phyloP scores from a whole-genome alignment of 1,139 yeast species.

The Protomyces gravidus region DNA sequence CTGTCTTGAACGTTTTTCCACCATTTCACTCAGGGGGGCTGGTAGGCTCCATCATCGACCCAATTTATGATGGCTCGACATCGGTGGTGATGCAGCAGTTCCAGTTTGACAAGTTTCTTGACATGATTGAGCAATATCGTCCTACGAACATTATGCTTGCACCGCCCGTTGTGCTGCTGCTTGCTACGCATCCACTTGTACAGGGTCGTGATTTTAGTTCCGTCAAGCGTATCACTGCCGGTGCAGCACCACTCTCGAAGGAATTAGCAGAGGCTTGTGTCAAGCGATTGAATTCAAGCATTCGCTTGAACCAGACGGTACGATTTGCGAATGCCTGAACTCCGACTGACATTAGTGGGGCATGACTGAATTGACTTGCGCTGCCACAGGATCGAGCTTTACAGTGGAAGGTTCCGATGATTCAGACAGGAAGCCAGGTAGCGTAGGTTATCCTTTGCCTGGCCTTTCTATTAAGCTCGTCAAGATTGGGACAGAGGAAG shows the following conservation, averaged over 20 bases:
- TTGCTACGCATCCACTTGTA: slow-evolving; percentile 42
- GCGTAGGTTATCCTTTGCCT: slow-evolving; percentile 50
- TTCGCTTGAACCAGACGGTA: slow-evolving; percentile 1
- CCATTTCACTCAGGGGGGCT: slow-evolving; percentile 44
- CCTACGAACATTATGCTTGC: slow-evolving; percentile 39
- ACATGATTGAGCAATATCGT: slow-evolving; percentile 37
- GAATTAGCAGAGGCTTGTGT: slow-evolving; percentile 35
- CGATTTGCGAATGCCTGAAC: neutral
- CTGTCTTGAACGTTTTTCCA: slow-evolving; percentile 37
- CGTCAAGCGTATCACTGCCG: slow-evolving; percentile 37
- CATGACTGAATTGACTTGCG: slow-evolving; percentile 61
- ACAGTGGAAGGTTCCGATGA: slow-evolving; percentile 52
- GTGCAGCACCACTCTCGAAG: slow-evolving; percentile 44
- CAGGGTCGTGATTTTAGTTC: slow-evolving; percentile 37
- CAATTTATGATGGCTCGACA: slow-evolving; percentile 35
- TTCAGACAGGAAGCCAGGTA: slow-evolving; percentile 34
- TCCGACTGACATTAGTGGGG: slow-evolving; percentile 51
- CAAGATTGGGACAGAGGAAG: slow-evolving; percentile 52
- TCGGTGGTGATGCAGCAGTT: slow-evolving; percentile 40
- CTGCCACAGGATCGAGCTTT: slow-evolving; percentile 79
- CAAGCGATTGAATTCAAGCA: neutral
- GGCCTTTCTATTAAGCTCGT: slow-evolving; percentile 48
- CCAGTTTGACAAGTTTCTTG: slow-evolving; percentile 39
- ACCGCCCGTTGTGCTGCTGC: slow-evolving; percentile 43
- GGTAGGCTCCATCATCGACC: slow-evolving; percentile 36